phyloP scores from a whole-genome alignment of 768 basidiomycete genomes.

The Boletus edulis region DNA sequence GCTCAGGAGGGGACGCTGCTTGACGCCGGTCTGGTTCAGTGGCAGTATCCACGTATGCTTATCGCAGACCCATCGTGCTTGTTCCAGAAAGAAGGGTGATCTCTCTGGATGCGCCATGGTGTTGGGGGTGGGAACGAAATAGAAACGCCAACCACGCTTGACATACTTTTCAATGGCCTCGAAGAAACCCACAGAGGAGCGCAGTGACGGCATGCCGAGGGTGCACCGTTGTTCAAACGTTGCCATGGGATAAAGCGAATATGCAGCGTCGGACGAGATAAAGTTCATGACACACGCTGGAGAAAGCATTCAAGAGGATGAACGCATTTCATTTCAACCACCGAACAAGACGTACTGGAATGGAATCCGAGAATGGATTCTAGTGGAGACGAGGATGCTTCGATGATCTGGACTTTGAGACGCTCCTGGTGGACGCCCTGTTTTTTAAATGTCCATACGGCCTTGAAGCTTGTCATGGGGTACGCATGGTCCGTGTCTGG shows the following conservation, averaged over 20 bases:
- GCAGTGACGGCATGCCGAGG: constrained; percentile 18
- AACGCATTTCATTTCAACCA: no score
- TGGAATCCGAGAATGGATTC: constrained; percentile 45
- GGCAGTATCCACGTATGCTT: constrained; percentile 3
- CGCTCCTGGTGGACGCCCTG: not conserved
- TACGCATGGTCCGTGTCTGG: not conserved
- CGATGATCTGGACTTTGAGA: constrained; percentile 42
- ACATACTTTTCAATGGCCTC: constrained; percentile 33
- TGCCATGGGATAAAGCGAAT: constrained; percentile 40
- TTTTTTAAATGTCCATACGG: constrained; percentile 28
- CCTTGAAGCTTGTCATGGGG: constrained; percentile 4
- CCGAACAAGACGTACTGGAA: constrained; percentile 36
- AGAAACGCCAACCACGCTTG: constrained; percentile 33
- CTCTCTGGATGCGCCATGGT: not conserved
- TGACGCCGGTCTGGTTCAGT: not conserved
- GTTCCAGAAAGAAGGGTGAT: constrained; percentile 13
- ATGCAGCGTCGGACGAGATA: constrained; percentile 40
- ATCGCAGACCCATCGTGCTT: constrained; percentile 33
- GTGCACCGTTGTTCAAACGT: constrained; percentile 37
- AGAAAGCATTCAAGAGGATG: not conserved
- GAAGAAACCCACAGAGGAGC: not conserved
- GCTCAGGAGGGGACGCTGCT: not conserved
- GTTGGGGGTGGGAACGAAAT: constrained; percentile 1
- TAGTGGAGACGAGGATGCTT: constrained; percentile 16
- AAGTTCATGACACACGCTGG: constrained; percentile 33